Conservation (phyloP, 2,329 filamentous ascomycete species). For the Xylariaceae sp. region DNA sequence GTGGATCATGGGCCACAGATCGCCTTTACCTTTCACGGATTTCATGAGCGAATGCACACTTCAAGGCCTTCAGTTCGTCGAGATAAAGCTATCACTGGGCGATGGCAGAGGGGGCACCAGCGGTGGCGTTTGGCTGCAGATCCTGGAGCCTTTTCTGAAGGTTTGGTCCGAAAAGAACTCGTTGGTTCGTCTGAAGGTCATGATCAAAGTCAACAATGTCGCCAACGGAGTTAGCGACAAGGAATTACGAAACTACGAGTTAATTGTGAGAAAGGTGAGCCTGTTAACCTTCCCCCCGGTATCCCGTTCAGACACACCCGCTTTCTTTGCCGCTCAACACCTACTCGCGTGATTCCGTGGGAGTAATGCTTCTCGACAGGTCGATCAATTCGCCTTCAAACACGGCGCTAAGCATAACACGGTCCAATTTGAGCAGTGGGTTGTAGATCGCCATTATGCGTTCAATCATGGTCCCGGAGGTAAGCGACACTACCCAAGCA, state of each 20-base stretch:
- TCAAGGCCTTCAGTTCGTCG: conserved; percentile 30
- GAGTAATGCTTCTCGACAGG: conserved; percentile 11
- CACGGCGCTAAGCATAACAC: conserved; percentile 22
- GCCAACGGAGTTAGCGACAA: conserved; percentile 19
- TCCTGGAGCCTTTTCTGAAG: conserved; percentile 27
- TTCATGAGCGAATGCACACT: conserved; percentile 31
- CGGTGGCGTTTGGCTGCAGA: conserved; percentile 26
- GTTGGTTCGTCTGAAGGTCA: conserved; percentile 27
- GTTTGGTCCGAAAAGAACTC: conserved; percentile 26
- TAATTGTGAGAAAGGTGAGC: conserved; percentile 22
- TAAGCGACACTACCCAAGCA: conserved; percentile 16
- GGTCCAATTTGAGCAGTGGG: conserved; percentile 28
- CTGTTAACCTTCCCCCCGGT: neutral
- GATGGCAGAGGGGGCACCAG: conserved; percentile 23
- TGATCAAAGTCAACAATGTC: conserved; percentile 30
- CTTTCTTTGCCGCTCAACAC: neutral
- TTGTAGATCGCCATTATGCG: conserved; percentile 26
- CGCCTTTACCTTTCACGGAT: conserved; percentile 26
- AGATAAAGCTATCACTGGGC: conserved; percentile 31
- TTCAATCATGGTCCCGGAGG: conserved; percentile 25
- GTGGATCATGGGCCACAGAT: conserved; percentile 27
- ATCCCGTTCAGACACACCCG: neutral
- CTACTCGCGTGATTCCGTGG: conserved; percentile 1
- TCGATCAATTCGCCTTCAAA: conserved; percentile 25
- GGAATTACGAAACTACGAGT: conserved; percentile 23